Percentiles rank a stretch among this genome's conserved stretches.
These are phyloP conservation scores for Oryza australiensis DNA, from an alignment of 176 grass and related monocot species.

Conservation along the genomic window DNA sequence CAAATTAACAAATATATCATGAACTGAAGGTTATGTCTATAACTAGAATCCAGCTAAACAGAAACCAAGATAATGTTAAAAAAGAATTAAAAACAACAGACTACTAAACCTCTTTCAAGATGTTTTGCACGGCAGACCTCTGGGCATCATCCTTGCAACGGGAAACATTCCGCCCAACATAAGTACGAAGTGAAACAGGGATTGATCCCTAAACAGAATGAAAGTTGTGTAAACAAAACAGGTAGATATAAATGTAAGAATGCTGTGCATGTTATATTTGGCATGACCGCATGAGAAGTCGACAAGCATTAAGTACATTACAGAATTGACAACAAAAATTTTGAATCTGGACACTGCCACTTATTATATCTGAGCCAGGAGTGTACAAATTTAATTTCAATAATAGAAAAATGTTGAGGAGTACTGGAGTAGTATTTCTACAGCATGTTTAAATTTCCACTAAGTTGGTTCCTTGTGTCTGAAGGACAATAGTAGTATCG, in stretches of 20 bases:
- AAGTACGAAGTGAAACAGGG: conserved; percentile 75
- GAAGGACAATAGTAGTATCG: conserved; percentile 3
- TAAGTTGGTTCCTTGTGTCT: conserved; percentile 5
- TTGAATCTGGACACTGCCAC: neutral
- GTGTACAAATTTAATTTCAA: conserved; percentile 1
- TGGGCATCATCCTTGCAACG: conserved; percentile 85
- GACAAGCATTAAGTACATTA: neutral
- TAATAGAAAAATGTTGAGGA: neutral
- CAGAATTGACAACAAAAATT: conserved; percentile 8
- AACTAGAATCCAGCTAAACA: conserved; percentile 7
- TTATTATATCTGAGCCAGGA: neutral
- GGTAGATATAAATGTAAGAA: conserved; percentile 33
- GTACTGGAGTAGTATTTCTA: neutral
- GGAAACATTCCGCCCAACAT: conserved; percentile 73
- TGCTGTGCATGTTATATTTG: neutral
- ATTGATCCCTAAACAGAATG: conserved; percentile 55
- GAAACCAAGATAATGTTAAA: conserved; percentile 19
- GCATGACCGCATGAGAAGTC: neutral
- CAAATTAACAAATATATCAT: too few species aligned
- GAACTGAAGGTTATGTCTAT: neutral
- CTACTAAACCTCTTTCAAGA: conserved; percentile 77
- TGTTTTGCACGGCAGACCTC: conserved; percentile 56
- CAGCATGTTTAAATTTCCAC: neutral
- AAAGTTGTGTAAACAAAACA: conserved; percentile 24
- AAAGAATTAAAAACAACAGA: conserved; percentile 7